Conservation (phyloP, 1,139 yeast species). For the Petasospora fabianii region DNA sequence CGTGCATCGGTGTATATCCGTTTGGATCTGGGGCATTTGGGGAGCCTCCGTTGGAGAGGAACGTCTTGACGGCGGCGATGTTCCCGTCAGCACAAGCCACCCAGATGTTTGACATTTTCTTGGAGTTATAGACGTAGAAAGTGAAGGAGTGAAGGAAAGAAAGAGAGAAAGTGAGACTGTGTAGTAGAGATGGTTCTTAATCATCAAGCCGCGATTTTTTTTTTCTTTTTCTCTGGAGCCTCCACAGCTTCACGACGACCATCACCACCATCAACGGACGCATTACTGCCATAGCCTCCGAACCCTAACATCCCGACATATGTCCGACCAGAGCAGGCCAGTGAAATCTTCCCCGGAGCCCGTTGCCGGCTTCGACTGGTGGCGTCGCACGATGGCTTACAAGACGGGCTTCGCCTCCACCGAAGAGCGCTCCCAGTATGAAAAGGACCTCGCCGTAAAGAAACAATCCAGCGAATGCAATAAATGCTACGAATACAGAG, state of each 20-base stretch:
- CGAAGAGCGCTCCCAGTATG: slow-evolving; percentile 54
- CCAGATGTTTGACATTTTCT: slow-evolving; percentile 65
- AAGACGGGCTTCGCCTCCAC: slow-evolving; percentile 65
- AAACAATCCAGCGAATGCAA: slow-evolving; percentile 56
- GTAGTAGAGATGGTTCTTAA: too few species aligned
- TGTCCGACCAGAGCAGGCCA: background rate
- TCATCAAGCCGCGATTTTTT: slow-evolving; percentile 29
- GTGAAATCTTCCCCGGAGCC: background rate
- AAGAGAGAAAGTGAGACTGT: background rate
- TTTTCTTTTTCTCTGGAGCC: slow-evolving; percentile 16
- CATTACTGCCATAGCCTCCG: too few species aligned
- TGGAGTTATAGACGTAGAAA: background rate
- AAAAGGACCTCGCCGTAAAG: slow-evolving; percentile 44
- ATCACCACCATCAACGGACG: too few species aligned
- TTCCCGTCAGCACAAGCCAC: slow-evolving; percentile 90
- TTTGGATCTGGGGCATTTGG: slow-evolving; percentile 82
- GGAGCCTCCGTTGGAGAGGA: slow-evolving; percentile 48
- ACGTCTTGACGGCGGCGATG: slow-evolving; percentile 50
- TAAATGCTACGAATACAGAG: slow-evolving; percentile 66
- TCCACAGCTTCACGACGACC: background rate
- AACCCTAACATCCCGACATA: background rate
- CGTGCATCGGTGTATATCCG: slow-evolving; percentile 95
- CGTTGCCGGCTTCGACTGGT: slow-evolving; percentile 64
- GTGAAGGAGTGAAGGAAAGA: background rate
- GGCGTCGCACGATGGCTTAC: slow-evolving; percentile 72